Percentiles rank a stretch among this genome's conserved stretches.
Conservation (phyloP, 805 yeast genomes). For the Blastobotrys muscicola region DNA sequence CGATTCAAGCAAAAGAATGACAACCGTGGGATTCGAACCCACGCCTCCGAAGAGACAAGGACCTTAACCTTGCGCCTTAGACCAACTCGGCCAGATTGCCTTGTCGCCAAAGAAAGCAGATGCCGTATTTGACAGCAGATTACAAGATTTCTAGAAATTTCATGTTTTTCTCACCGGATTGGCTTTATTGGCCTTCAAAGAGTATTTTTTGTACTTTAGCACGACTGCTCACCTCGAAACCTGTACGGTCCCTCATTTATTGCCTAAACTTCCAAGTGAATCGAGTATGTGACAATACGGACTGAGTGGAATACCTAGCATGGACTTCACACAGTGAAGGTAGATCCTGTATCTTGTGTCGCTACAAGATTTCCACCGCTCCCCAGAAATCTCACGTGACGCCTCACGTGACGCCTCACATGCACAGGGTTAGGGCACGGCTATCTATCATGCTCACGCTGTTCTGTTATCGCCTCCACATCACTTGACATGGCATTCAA, state of each 20-base stretch:
- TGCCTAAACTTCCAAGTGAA: background rate
- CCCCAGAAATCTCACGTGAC: no score
- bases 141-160: background rate
- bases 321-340: no score
- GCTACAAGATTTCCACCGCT: no score
- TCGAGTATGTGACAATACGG: background rate
- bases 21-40: constrained; percentile 80
- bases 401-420: no score
- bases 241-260: background rate
- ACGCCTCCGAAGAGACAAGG: constrained; percentile 79
- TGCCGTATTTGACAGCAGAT: background rate
- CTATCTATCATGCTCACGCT: background rate
- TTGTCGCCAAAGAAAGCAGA: background rate
- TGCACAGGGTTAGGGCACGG: background rate
- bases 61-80: constrained; percentile 68
- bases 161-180: no score
- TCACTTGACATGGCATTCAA: constrained; percentile 8
- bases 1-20: constrained; percentile 33
- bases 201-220: no score
- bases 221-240: no score
- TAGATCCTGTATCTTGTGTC: no score
- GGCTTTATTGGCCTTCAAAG: no score
- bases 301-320: no score
- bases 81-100: constrained; percentile 65
- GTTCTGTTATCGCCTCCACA: background rate